Evolutionary conservation across 495 filamentous ascomycete genomes (phyloP).

Genomic region (Cercophora scortea): DNA sequence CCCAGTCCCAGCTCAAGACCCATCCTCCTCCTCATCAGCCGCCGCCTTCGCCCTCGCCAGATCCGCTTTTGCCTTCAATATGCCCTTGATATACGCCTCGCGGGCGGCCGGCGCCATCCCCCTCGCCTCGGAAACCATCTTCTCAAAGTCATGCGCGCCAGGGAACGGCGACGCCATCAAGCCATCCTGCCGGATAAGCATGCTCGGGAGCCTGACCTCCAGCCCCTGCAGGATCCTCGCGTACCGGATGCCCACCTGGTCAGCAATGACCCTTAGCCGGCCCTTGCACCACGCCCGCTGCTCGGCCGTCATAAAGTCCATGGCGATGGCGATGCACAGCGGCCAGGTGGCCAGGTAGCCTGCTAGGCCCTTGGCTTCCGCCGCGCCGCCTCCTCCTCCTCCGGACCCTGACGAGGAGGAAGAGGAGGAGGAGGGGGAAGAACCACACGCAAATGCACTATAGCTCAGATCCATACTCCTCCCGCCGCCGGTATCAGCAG

Average conservation of each 20-base stretch:
- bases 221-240: conserved; percentile 15
- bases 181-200: conserved; percentile 44
- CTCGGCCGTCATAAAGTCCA: conserved; percentile 39
- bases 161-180: conserved; percentile 26
- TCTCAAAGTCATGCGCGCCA: conserved; percentile 25
- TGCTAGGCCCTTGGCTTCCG: conserved; percentile 31
- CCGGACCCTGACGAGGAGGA: too few relatives aligned
- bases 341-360: conserved; percentile 33
- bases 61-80: too few relatives aligned
- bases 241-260: conserved; percentile 18
- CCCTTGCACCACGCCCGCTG: conserved; percentile 39
- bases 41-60: too few relatives aligned
- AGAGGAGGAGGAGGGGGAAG: not conserved
- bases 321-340: conserved; percentile 19
- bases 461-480: conserved; percentile 6
- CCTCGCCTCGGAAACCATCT: conserved; percentile 11
- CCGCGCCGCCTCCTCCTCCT: not conserved
- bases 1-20: too few relatives aligned
- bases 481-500: not conserved
- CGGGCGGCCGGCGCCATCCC: too few relatives aligned
- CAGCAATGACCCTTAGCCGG: conserved; percentile 34
- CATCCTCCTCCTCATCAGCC: too few relatives aligned
- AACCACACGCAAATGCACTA: conserved; percentile 26
- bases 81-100: too few relatives aligned
- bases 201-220: conserved; percentile 42